A percentile compares a stretch with the other conserved stretches of the same genome.
phyloP scores from a whole-genome alignment of 148 eudicot species.

The Cornus florida region DNA sequence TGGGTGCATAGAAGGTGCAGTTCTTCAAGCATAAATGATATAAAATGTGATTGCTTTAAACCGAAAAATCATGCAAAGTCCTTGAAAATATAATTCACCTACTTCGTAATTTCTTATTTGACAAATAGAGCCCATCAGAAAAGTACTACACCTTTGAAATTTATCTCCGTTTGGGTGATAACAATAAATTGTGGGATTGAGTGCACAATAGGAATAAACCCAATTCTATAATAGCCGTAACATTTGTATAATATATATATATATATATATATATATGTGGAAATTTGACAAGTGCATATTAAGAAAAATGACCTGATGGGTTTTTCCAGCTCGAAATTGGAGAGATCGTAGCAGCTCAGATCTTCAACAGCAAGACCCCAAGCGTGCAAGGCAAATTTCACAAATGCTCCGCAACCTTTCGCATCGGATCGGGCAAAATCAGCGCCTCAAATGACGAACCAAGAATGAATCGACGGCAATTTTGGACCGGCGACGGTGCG shows the following conservation, averaged over 20 bases:
- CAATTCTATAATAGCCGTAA: background rate
- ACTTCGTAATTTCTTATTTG: background rate
- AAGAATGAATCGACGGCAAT: background rate
- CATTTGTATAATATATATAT: background rate
- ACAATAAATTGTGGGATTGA: background rate
- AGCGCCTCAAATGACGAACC: background rate
- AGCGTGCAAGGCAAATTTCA: background rate
- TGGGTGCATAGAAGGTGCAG: background rate
- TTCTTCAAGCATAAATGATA: background rate
- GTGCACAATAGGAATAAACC: background rate
- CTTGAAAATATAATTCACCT: no score
- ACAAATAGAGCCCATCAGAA: background rate
- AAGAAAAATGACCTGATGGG: background rate
- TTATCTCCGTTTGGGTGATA: background rate
- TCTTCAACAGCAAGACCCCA: background rate
- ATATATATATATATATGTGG: background rate
- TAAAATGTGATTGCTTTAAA: background rate
- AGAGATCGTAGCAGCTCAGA: background rate
- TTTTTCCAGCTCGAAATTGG: background rate
- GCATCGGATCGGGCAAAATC: background rate
- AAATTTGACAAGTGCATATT: background rate
- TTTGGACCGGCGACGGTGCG: background rate
- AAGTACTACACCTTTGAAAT: background rate
- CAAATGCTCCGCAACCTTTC: background rate
- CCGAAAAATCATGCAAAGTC: background rate